phyloP scores from a whole-genome alignment of 306 rosid genomes.

The Pachyrhizus erosus region DNA sequence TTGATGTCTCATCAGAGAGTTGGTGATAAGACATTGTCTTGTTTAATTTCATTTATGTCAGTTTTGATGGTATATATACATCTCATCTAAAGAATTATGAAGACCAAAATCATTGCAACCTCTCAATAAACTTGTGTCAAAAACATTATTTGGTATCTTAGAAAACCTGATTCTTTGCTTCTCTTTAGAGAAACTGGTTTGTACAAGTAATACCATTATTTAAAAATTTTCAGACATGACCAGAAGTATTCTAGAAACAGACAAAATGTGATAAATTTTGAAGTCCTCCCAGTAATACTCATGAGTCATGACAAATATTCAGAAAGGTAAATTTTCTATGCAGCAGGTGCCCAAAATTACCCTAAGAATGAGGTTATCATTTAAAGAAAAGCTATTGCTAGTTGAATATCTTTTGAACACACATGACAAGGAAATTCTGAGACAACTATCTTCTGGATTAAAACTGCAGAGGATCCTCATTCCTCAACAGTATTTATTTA shows the following conservation, averaged over 20 bases:
- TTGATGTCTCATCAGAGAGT: neutral
- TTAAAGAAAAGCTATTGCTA: conserved; percentile 4
- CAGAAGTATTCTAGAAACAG: neutral
- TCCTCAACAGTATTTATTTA: neutral
- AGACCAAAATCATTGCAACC: neutral
- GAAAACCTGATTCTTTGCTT: neutral
- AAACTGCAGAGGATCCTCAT: conserved; percentile 4
- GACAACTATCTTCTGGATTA: neutral
- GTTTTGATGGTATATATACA: neutral
- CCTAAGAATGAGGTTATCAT: neutral
- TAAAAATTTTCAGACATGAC: neutral
- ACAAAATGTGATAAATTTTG: neutral
- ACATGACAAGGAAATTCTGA: conserved; percentile 5
- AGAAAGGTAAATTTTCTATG: neutral
- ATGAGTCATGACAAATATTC: neutral
- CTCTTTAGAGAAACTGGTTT: neutral
- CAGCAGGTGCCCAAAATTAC: conserved; percentile 5
- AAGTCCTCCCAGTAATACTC: neutral
- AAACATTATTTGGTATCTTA: neutral
- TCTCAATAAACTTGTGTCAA: neutral
- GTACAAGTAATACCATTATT: neutral
- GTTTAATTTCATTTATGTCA: neutral
- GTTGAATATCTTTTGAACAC: conserved; percentile 5
- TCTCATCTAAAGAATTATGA: neutral
- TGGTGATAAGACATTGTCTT: neutral